phyloP scores from a whole-genome alignment of 352 stramenopile genomes.

The Elongisporangium undulatum region DNA sequence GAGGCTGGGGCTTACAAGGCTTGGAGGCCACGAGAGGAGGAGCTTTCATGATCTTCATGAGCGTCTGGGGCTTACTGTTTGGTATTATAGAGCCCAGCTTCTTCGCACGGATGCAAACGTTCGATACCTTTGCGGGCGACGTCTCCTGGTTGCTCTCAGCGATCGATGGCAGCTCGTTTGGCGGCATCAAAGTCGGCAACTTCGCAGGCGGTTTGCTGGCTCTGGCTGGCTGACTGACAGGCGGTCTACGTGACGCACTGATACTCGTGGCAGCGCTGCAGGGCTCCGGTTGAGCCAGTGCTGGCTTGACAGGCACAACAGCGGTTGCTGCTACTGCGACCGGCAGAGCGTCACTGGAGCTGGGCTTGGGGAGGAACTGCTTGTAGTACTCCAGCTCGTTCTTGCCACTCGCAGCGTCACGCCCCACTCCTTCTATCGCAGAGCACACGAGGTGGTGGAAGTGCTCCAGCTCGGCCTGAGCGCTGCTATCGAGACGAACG shows the following conservation, averaged over 20 bases:
- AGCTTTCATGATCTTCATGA: neutral
- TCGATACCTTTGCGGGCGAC: conserved; percentile 12
- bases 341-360: neutral
- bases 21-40: neutral
- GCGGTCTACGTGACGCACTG: too few relatives aligned
- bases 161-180: neutral
- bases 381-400: conserved; percentile 55
- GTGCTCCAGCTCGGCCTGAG: conserved; percentile 41
- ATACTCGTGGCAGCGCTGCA: too few relatives aligned
- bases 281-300: neutral
- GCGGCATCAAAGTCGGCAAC: conserved; percentile 2
- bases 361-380: conserved; percentile 31
- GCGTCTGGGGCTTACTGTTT: neutral
- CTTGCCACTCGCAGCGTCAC: conserved; percentile 32
- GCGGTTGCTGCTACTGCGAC: neutral
- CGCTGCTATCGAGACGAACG: conserved; percentile 14
- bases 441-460: conserved; percentile 50
- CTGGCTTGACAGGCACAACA: neutral
- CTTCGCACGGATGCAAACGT: neutral
- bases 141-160: conserved; percentile 23
- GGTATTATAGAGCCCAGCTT: neutral
- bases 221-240: too few relatives aligned
- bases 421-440: conserved; percentile 30
- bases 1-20: neutral
- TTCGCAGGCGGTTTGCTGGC: conserved; percentile 3